These are phyloP conservation scores for Xerocomus minutiporus DNA, from an alignment of 1,284 basidiomycete genomes.

Conservation along the genomic window DNA sequence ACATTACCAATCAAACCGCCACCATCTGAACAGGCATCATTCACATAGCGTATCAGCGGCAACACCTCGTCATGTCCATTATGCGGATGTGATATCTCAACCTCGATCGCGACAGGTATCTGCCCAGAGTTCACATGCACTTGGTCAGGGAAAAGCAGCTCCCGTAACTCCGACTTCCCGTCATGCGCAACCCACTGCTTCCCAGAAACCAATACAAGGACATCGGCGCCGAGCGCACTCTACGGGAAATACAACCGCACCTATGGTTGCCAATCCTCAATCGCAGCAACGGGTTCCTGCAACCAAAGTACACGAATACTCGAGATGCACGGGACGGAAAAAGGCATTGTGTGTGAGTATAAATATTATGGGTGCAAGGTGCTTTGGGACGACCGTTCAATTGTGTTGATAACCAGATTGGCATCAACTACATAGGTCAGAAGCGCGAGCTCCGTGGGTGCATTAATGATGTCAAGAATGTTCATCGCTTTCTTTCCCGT, in stretches of 20 bases:
- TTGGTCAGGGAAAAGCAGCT: too few species aligned
- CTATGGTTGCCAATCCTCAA: conserved; percentile 1
- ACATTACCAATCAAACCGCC: conserved; percentile 7
- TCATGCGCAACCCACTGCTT: background rate
- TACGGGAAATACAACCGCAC: conserved; percentile 11
- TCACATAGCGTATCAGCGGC: conserved; percentile 16
- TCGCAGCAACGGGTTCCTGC: conserved; percentile 3
- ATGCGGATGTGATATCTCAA: conserved; percentile 13
- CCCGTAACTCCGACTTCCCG: conserved; percentile 7
- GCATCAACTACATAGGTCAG: conserved; percentile 75
- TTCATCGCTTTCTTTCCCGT: conserved; percentile 70
- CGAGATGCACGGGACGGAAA: conserved; percentile 64
- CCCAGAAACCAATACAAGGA: conserved; percentile 8
- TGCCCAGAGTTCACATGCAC: conserved; percentile 2
- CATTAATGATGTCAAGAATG: conserved; percentile 76
- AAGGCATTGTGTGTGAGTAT: conserved; percentile 69
- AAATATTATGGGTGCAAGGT: background rate
- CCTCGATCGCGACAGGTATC: conserved; percentile 12
- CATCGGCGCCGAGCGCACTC: conserved; percentile 24
- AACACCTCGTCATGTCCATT: conserved; percentile 28
- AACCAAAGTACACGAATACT: conserved; percentile 43
- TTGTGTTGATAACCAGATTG: conserved; percentile 42
- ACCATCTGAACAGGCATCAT: conserved; percentile 4
- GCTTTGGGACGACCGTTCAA: background rate
- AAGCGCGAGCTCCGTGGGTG: conserved; percentile 66